Conservation (phyloP, 1,284 basidiomycete genomes). For the Trichosporon sp. region DNA sequence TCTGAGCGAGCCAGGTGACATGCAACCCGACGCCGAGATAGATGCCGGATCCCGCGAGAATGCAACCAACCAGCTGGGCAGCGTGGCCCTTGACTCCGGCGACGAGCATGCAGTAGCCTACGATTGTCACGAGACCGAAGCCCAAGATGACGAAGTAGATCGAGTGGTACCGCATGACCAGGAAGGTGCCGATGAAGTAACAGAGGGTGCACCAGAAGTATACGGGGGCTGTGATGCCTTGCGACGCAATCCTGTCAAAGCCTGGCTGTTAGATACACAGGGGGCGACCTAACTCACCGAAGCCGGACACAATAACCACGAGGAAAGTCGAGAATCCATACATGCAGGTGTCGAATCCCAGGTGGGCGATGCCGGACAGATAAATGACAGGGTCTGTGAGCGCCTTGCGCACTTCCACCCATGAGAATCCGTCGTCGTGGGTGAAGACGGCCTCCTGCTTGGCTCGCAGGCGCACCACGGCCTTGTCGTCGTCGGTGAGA, state of each 20-base stretch:
- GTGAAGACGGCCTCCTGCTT: constrained; percentile 20
- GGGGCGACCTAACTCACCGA: constrained; percentile 1
- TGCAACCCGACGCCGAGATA: constrained; percentile 41
- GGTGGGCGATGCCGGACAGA: constrained; percentile 34
- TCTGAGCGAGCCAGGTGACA: constrained; percentile 38
- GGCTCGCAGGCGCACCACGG: constrained; percentile 17
- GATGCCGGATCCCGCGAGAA: constrained; percentile 40
- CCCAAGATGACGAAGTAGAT: constrained; percentile 28
- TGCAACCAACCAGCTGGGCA: constrained; percentile 35
- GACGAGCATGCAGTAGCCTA: constrained; percentile 37
- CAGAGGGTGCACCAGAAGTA: constrained; percentile 29
- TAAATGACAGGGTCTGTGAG: constrained; percentile 28
- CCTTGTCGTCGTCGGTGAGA: constrained; percentile 21
- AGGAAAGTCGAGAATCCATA: constrained; percentile 30
- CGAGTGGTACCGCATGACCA: constrained; percentile 25
- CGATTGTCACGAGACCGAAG: constrained; percentile 8
- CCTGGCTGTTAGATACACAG: background rate
- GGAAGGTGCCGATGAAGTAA: constrained; percentile 33
- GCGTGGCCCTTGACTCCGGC: constrained; percentile 23
- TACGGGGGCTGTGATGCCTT: constrained; percentile 40
- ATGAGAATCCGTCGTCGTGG: constrained; percentile 25
- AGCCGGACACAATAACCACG: background rate
- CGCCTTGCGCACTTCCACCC: constrained; percentile 25
- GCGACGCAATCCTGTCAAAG: constrained; percentile 32
- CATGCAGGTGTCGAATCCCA: constrained; percentile 39